Evolutionary conservation across 495 filamentous ascomycete species (phyloP).

Genomic region (Penicillium longicatenatum): DNA sequence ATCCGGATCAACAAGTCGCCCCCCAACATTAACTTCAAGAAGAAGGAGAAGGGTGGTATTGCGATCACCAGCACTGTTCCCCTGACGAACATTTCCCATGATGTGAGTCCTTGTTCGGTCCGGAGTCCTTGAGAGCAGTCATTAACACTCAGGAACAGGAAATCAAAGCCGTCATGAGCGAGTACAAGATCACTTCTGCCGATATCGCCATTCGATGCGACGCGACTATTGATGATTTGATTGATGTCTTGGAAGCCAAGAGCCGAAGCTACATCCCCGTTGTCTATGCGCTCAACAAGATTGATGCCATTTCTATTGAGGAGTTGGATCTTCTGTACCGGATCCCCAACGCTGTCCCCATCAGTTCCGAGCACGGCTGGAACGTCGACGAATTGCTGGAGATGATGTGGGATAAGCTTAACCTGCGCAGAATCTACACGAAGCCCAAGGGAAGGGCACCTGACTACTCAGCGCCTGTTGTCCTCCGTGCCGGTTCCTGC

Average conservation of each 20-base stretch:
- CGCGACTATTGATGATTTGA: slow-evolving; percentile 87
- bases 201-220: slow-evolving; percentile 98
- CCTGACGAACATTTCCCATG: slow-evolving; percentile 87
- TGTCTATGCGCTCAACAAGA: slow-evolving; percentile 98
- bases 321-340: slow-evolving; percentile 94
- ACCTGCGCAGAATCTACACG: slow-evolving; percentile 89
- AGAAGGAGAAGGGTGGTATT: slow-evolving; percentile 98
- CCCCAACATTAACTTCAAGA: slow-evolving; percentile 96
- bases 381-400: slow-evolving; percentile 97
- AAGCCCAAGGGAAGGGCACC: slow-evolving; percentile 96
- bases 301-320: slow-evolving; percentile 96
- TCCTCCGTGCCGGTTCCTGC: slow-evolving; percentile 76
- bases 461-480: slow-evolving; percentile 90
- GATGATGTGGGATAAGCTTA: slow-evolving; percentile 97
- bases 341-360: slow-evolving; percentile 94
- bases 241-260: slow-evolving; percentile 95
- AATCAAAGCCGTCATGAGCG: slow-evolving; percentile 95
- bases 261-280: slow-evolving; percentile 95
- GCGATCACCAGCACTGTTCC: slow-evolving; percentile 91
- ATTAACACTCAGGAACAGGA: slow-evolving; percentile 53
- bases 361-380: slow-evolving; percentile 98
- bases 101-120: slow-evolving; percentile 48
- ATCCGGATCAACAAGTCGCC: slow-evolving; percentile 97
- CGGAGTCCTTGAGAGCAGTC: not conserved
- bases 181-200: slow-evolving; percentile 95